phyloP scores from a whole-genome alignment of 2,329 filamentous ascomycete genomes.

The Diaporthe vaccinii region DNA sequence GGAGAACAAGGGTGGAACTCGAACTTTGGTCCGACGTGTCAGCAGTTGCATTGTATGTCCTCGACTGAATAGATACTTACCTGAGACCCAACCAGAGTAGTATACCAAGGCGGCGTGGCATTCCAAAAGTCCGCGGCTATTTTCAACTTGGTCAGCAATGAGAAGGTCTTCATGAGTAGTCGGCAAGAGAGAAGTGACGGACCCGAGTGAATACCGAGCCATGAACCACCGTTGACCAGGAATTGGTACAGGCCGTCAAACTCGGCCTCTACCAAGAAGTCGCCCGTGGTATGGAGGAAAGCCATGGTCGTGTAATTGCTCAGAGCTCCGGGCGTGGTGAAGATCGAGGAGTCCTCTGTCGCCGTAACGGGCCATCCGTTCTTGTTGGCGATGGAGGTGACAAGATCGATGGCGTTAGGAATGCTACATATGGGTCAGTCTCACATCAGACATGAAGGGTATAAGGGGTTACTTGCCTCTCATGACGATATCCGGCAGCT shows the following conservation, averaged over 20 bases:
- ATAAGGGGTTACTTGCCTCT: not conserved
- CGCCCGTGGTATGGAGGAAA: not conserved
- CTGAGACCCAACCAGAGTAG: not conserved
- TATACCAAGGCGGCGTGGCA: conserved; percentile 12
- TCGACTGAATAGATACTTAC: not conserved
- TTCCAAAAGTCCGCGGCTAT: conserved; percentile 16
- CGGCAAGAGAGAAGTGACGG: not conserved
- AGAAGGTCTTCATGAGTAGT: not conserved
- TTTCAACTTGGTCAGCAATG: not conserved
- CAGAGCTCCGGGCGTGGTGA: not conserved
- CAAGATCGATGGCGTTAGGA: not conserved
- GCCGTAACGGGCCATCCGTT: conserved; percentile 7
- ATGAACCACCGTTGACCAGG: conserved; percentile 1
- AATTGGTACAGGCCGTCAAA: not conserved
- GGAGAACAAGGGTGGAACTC: conserved; percentile 16
- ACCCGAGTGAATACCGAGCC: conserved; percentile 11
- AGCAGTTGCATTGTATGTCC: not conserved
- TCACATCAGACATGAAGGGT: not conserved
- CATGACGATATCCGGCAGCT: not conserved
- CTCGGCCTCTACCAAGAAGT: conserved; percentile 3
- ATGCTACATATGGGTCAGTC: not conserved
- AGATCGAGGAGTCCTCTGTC: conserved; percentile 4
- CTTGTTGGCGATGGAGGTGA: conserved; percentile 11
- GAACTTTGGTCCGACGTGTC: not conserved
- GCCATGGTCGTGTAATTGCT: conserved; percentile 9